Conservation (phyloP, 2,329 filamentous ascomycete species). For the Botrytis hyacinthi region DNA sequence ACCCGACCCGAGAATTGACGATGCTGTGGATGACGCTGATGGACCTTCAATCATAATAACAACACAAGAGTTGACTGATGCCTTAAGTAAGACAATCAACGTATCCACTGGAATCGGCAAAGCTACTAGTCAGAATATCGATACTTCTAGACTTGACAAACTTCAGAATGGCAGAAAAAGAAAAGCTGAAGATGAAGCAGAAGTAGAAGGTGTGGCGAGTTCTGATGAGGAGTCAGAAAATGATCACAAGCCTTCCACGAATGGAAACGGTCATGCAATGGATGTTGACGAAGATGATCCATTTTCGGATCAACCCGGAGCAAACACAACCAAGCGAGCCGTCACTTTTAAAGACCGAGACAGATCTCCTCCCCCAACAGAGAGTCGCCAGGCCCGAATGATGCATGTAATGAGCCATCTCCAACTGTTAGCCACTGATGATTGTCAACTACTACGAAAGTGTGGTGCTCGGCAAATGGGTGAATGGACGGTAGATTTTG, state of each 20-base stretch:
- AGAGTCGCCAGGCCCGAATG: constrained; percentile 44
- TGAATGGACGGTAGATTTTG: constrained; percentile 83
- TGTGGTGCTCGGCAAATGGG: constrained; percentile 61
- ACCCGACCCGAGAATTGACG: constrained; percentile 51
- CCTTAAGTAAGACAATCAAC: constrained; percentile 52
- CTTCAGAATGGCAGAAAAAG: constrained; percentile 40
- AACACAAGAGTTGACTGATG: constrained; percentile 56
- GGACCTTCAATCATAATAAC: constrained; percentile 46
- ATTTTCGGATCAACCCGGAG: constrained; percentile 19
- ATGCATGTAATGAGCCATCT: constrained; percentile 70
- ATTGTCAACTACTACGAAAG: constrained; percentile 65
- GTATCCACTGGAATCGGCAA: constrained; percentile 58
- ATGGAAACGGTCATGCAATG: constrained; percentile 23
- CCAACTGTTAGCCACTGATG: constrained; percentile 67
- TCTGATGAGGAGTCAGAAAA: constrained; percentile 31
- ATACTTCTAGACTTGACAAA: constrained; percentile 49
- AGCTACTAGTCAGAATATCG: constrained; percentile 47
- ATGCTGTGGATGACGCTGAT: constrained; percentile 39
- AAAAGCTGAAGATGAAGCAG: constrained; percentile 33
- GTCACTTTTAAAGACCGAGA: constrained; percentile 53
- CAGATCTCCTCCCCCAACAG: constrained; percentile 17
- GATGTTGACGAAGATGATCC: constrained; percentile 28
- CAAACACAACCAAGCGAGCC: constrained; percentile 30
- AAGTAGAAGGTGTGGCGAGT: constrained; percentile 29
- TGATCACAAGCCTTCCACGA: constrained; percentile 23